phyloP scores from a whole-genome alignment of 768 basidiomycete species.

The Tephrocybe rancida region DNA sequence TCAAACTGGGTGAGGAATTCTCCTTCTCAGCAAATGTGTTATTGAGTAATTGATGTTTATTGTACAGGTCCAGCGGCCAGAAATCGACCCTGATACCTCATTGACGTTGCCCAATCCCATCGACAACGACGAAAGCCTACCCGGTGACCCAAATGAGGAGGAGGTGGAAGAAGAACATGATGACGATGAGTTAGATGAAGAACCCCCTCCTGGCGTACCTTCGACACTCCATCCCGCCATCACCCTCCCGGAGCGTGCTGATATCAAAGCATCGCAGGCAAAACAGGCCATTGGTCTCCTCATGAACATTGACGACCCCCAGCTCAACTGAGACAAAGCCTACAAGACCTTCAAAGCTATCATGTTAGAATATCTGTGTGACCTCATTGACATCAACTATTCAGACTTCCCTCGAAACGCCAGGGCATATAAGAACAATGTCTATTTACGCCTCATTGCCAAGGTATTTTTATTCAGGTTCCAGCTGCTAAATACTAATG shows the following conservation, averaged over 20 bases:
- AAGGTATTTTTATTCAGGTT: not conserved
- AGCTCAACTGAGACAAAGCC: conserved; percentile 1
- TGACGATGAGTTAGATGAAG: too few relatives aligned
- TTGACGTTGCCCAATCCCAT: too few relatives aligned
- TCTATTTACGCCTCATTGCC: conserved; percentile 14
- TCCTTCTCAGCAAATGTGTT: not conserved
- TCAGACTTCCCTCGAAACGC: not conserved
- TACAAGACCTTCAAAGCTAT: conserved; percentile 4
- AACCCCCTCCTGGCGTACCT: too few relatives aligned
- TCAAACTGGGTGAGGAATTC: conserved; percentile 21
- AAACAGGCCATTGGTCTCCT: too few relatives aligned
- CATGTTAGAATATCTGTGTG: conserved; percentile 7
- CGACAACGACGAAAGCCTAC: too few relatives aligned
- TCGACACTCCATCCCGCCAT: not conserved
- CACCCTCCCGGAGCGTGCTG: not conserved
- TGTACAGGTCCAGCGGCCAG: not conserved
- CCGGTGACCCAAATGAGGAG: too few relatives aligned
- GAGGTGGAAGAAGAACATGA: too few relatives aligned
- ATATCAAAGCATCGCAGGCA: too few relatives aligned
- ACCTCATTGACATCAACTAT: conserved; percentile 1
- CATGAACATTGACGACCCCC: too few relatives aligned
- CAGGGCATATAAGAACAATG: not conserved
- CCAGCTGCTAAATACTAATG: not conserved
- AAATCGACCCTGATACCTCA: too few relatives aligned
- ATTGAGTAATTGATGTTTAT: conserved; percentile 20